Conservation (phyloP, 1,139 yeast species). For the Kodamaea fungicola region DNA sequence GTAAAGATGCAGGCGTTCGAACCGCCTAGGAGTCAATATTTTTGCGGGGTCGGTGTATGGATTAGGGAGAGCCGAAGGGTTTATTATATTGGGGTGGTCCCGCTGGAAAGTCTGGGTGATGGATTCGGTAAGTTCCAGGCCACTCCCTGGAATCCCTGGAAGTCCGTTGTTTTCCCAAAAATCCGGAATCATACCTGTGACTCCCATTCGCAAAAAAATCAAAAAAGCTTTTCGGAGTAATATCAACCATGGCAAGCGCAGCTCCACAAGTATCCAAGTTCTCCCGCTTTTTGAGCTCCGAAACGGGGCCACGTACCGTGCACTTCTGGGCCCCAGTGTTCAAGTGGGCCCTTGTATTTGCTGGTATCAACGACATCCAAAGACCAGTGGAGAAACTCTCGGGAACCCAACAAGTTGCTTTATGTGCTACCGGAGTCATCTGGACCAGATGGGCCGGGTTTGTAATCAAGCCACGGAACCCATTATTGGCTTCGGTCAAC, state of each 20-base stretch:
- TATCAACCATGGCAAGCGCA: constrained; percentile 36
- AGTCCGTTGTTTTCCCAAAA: background rate
- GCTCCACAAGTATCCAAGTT: constrained; percentile 57
- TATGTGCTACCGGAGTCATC: constrained; percentile 87
- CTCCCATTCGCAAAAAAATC: no score
- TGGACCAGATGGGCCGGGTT: constrained; percentile 98
- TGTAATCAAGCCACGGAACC: constrained; percentile 86
- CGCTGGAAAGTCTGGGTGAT: no score
- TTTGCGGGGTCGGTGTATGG: no score
- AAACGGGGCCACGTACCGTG: constrained; percentile 92
- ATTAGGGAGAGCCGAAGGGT: no score
- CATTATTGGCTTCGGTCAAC: constrained; percentile 85
- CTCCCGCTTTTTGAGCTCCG: constrained; percentile 70
- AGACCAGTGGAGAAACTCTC: constrained; percentile 91
- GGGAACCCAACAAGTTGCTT: constrained; percentile 89
- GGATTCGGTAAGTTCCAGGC: no score
- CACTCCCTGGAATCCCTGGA: no score
- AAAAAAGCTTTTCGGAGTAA: background rate
- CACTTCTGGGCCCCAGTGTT: constrained; percentile 83
- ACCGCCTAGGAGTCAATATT: no score
- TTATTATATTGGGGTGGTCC: no score
- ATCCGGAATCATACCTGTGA: no score
- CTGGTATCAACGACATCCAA: constrained; percentile 80
- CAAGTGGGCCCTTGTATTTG: constrained; percentile 86
- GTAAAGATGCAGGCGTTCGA: no score